Base-by-base conservation (phyloP, 1,139 yeast genomes). In the Geotrichum australiense region DNA sequence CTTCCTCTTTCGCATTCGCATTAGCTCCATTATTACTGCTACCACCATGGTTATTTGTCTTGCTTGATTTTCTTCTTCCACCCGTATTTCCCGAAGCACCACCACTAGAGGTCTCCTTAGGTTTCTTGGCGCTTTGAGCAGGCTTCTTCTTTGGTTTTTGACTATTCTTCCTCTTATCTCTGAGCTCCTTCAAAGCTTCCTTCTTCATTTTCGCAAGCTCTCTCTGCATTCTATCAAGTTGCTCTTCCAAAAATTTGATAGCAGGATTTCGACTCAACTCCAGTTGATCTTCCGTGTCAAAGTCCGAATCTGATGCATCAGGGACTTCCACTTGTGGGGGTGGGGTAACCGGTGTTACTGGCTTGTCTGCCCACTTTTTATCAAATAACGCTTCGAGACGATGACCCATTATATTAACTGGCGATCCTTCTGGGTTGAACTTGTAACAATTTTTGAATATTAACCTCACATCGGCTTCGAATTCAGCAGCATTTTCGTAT, bases 341-440 rank as follows among this genome's bases (percentile, higher is more conserved):
- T 25, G 78, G 78, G 3, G 75, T 71, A 32, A 78, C 76, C 19
- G 79, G 81, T 12, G 87, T 78, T 20, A 74, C 67, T n/a, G 98
- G 98, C 63, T 81, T 76, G 52, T 85, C 89, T 12, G 77, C 73
- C 97, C 97, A 91, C 61, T 80, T 82, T 58, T 82, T 80, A 55
- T 86, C 85, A 59, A 91, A 91, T 5, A 84, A 74, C 21, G 78
- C 78, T 61, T 91, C 97, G 47, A 91, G 68, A 53, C 86, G 75
- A 58, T 85, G 94, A 20, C 98, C 98, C 95, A 91, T 84, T 73
- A 77, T 74, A 61, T 89, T 86, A 29, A 93, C 98, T 36, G 94
- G 94, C 8, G 95, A 80, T 6, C 96, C 95, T 55, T 85, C 95
- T 1, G 98, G 97, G 62, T 91, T 93, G 66, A 91, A 91, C 19